Base-by-base conservation (phyloP, 371 early-diverging fungal species). In the Circinella minor region DNA sequence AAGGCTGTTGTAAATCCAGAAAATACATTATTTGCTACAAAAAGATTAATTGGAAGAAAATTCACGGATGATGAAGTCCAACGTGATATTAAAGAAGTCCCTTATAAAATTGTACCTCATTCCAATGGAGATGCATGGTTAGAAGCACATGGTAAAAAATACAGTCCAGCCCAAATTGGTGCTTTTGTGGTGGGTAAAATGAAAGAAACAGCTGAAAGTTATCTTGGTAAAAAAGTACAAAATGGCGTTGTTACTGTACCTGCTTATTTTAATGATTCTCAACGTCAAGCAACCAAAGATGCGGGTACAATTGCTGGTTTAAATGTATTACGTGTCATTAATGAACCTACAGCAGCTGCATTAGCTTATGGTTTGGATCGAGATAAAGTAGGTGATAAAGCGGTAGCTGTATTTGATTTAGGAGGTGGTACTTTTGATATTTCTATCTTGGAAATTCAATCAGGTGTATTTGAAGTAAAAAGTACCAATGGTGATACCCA, bases 371-470 rank as follows among this genome's bases (percentile, higher is more conserved):
- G 98, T 73, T 81, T 97, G 36, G 96, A 96, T 77, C 71, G 74
- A n/a, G 68, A 55, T 51, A 93, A 92, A 81, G 78, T 75, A 36
- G 91, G 89, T 59, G 94, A 96, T 78, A 91, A 91, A 66, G 81
- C 90, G 48, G 89, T 99, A 48, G 96, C 96, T 18, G 98, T 99
- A 43, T 99, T 93, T 88, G 98, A 98, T 89, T 88, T 98, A 77
- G 99, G 99, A 66, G 99, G 99, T 78, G 99, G 99, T 75, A 98
- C 99, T 20, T 98, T 98, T 82, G 98, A 99, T 92, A 92, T 99
- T 79, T 95, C 96, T 18, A 93, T 98, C 69, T 87, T 99, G 34
- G 95, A 96, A 79, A 91, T 97, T 76, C 94, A 95, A 75, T 91
- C 93, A 73, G 98, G 97, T 71, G 94, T 98, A 43, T 98, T 98